Conservation (phyloP, 2,329 filamentous ascomycete genomes). For the Alternaria hordeiaustralica region DNA sequence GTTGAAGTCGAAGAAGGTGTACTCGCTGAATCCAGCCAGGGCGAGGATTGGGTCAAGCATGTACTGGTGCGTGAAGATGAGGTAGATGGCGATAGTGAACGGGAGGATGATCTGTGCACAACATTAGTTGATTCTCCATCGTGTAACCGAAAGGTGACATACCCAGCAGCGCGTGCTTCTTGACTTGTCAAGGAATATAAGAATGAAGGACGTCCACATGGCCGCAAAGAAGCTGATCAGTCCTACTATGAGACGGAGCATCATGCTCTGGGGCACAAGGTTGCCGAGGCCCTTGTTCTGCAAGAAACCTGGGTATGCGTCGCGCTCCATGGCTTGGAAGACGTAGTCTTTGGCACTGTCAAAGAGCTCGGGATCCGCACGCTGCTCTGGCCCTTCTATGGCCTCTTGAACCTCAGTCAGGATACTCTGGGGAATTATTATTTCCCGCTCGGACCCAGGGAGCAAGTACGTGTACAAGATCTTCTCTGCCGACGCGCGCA, state of each 20-base stretch:
- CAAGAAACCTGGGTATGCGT: constrained; percentile 97
- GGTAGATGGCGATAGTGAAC: constrained; percentile 88
- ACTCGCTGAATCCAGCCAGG: constrained; percentile 89
- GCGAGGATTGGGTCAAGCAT: constrained; percentile 91
- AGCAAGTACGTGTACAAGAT: constrained; percentile 98
- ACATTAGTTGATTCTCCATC: background rate
- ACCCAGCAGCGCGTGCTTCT: constrained; percentile 83
- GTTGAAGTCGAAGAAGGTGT: constrained; percentile 92
- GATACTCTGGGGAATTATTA: constrained; percentile 87
- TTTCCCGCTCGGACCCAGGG: constrained; percentile 94
- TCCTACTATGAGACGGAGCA: constrained; percentile 84
- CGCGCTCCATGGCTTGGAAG: constrained; percentile 98
- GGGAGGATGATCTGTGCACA: constrained; percentile 75
- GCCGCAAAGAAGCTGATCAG: constrained; percentile 86
- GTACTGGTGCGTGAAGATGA: constrained; percentile 81
- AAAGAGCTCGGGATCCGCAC: constrained; percentile 96
- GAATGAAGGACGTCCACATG: constrained; percentile 92
- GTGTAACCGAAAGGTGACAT: constrained; percentile 51
- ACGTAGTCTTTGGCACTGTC: constrained; percentile 98
- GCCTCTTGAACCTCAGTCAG: constrained; percentile 83
- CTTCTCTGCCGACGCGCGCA: constrained; percentile 93
- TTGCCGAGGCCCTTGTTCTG: constrained; percentile 95
- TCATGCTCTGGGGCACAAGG: constrained; percentile 86
- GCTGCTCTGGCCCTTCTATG: constrained; percentile 82
- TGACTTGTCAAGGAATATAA: constrained; percentile 86